Evolutionary conservation across 495 filamentous ascomycete species (phyloP).

Genomic region (Xylona heveae): DNA sequence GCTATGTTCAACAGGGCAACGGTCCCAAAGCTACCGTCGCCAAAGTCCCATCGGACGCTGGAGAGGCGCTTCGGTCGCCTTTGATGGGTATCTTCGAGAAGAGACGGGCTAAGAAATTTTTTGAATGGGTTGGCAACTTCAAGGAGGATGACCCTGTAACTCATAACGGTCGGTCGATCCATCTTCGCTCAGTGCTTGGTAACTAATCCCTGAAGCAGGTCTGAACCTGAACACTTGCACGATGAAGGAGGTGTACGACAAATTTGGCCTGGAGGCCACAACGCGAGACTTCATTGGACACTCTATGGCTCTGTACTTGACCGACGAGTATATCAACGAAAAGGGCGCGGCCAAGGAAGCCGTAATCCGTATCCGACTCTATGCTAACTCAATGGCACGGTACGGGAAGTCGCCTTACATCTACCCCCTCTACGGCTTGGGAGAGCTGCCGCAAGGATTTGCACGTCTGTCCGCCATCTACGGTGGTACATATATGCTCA

Average conservation of each 20-base stretch:
- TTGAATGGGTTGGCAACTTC: constrained; percentile 91
- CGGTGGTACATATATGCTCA: constrained; percentile 97
- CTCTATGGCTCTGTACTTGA: constrained; percentile 88
- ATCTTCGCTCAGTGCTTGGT: not conserved
- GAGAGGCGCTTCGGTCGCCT: constrained; percentile 75
- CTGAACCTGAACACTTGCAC: constrained; percentile 58
- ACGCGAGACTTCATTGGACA: constrained; percentile 95
- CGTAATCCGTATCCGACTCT: constrained; percentile 81
- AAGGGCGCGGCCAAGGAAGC: constrained; percentile 61
- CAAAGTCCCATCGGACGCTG: constrained; percentile 88
- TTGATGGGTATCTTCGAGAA: constrained; percentile 98
- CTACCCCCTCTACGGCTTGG: constrained; percentile 93
- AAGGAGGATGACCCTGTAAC: constrained; percentile 63
- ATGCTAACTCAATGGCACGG: constrained; percentile 92
- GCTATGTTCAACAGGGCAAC: constrained; percentile 80
- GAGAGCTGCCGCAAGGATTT: constrained; percentile 95
- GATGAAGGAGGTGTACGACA: constrained; percentile 95
- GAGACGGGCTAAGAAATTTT: constrained; percentile 84
- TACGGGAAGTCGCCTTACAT: constrained; percentile 99
- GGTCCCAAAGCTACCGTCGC: constrained; percentile 71
- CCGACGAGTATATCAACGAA: constrained; percentile 63
- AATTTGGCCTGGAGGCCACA: constrained; percentile 77
- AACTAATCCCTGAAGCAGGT: constrained; percentile 27
- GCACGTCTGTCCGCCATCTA: constrained; percentile 94
- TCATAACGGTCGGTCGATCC: constrained; percentile 49